Base-by-base conservation (phyloP, 1,284 basidiomycete species). In the Mycosarcoma mackinlayi region DNA sequence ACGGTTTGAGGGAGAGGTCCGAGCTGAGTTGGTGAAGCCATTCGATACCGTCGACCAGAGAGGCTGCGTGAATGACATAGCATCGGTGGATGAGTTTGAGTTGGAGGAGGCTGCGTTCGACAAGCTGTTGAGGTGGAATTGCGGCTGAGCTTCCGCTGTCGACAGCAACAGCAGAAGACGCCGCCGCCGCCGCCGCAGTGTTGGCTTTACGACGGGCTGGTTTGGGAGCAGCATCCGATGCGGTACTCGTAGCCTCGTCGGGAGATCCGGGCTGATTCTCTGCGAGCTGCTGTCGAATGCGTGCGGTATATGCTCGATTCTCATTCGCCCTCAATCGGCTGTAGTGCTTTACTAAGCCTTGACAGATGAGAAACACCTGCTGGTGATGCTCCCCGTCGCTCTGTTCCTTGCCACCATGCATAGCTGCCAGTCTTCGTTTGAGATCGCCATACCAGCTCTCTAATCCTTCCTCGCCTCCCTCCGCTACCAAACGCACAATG, bases 361-460 rank as follows among this genome's bases (percentile, higher is more conserved):
- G 69, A 41, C 65, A 58, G 47, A 72, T 53, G 24, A 72, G 27
- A 51, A 72, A 67, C 41, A 72, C 50, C 30, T 67, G 67, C 45
- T 18, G 31, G n/a, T n/a, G n/a, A 14, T 35, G 9, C 21, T 35
- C 31, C 18, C 37, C 35, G 25, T 40, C 41, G 18, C 28, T 5
- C 18, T 35, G n/a, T 28, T 21, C 34, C 16, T 21, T 5, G 11
- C 24, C 21, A n/a, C 49, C 42, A 45, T 54, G 30, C 42, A 55
- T 34, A 31, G 46, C 48, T 28, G 8, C 23, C 23, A 71, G 30
- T 8, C 59, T 30, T 9, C 53, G 18, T 41, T 49, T 27, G 14
- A 72, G 18, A 38, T 70, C 61, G 14, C 27, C 45, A 48, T 64
- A 64, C 67, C 67, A 70, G 6, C 44, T 40, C 40, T 62, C 61